Evolutionary conservation across 2,329 filamentous ascomycete species (phyloP).

Genomic region (Colletotrichum liriopes): DNA sequence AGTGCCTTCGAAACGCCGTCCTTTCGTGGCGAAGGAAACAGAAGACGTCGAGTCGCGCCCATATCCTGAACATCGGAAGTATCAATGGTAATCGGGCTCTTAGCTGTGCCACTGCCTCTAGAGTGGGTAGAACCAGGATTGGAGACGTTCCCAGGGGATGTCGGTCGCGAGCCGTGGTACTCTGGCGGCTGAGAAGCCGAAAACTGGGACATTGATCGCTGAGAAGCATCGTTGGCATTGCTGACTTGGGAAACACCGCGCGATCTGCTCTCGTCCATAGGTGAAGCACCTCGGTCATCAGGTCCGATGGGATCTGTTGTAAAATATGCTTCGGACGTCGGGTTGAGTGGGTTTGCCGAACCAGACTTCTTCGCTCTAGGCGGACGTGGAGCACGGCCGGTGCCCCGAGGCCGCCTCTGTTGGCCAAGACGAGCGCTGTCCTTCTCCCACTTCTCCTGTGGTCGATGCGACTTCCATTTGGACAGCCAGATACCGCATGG

Average conservation of each 20-base stretch:
- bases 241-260: slow-evolving; percentile 39
- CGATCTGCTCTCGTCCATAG: slow-evolving; percentile 39
- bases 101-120: slow-evolving; percentile 68
- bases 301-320: slow-evolving; percentile 69
- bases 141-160: slow-evolving; percentile 48
- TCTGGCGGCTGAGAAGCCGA: slow-evolving; percentile 28
- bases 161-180: slow-evolving; percentile 19
- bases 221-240: slow-evolving; percentile 34
- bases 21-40: slow-evolving; percentile 84
- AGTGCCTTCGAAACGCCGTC: slow-evolving; percentile 74
- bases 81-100: slow-evolving; percentile 70
- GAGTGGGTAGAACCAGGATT: slow-evolving; percentile 66
- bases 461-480: slow-evolving; percentile 89
- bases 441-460: slow-evolving; percentile 86
- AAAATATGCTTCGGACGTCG: slow-evolving; percentile 69
- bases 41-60: slow-evolving; percentile 75
- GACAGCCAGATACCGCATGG: slow-evolving; percentile 96
- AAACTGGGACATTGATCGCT: slow-evolving; percentile 21
- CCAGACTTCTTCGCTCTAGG: slow-evolving; percentile 65
- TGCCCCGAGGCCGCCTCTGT: slow-evolving; percentile 65
- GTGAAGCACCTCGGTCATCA: slow-evolving; percentile 37
- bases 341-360: slow-evolving; percentile 62
- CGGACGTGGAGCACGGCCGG: slow-evolving; percentile 53
- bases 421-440: slow-evolving; percentile 68
- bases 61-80: slow-evolving; percentile 64